Evolutionary conservation across 164 flowering plant genomes (phyloP), one percentile per base, ranked within the genome.

Genomic region (Chloranthus sessilifolius): DNA sequence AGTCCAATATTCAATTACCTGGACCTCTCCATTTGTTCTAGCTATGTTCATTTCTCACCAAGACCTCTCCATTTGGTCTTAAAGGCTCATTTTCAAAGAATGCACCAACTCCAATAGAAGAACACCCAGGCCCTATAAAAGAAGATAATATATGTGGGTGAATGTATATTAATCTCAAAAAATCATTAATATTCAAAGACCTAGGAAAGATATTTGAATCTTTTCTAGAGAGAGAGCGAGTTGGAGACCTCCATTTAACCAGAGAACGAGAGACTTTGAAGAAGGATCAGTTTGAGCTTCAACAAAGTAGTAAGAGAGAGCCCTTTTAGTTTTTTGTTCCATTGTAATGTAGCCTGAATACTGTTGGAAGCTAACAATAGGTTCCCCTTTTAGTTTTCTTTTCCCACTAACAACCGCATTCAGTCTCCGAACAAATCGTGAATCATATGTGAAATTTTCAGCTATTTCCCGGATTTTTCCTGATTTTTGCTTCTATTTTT

Each of bases 251-350:
- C 92, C 92, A 79, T 84, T 84, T 7, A 84, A 52, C 88, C 92
- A 84, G 25, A 84, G 76, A 42, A 81, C 88, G 23, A 84, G 65
- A 44, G 92, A 88, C 68, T 81, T 81, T 5, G 76, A 75, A 58
- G 67, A 62, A 24, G 85, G 74, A 50, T 77, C 72, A n/a, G 46
- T 33, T 47, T 79, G 80, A 30, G 88, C 80, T 62, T 84, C 92
- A 53, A 69, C 92, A 64, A 84, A 81, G 67, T 81, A 81, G 68
- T 84, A 84, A 59, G 81, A 84, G 6, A 84, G 71, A 51, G 92
- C 71, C 55, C 67, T 79, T 12, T 71, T 67, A 17, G 68, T 55
- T 63, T 59, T 68, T 3, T 62, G 63, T 58, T 72, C 83, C 9
- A 81, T 74, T 31, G 63, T 67, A 15, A 84, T 76, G 68, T 81